A percentile compares a stretch with the other conserved stretches of the same genome.
Conservation (phyloP, 768 basidiomycete genomes). For the Psilocybe subaeruginosa region DNA sequence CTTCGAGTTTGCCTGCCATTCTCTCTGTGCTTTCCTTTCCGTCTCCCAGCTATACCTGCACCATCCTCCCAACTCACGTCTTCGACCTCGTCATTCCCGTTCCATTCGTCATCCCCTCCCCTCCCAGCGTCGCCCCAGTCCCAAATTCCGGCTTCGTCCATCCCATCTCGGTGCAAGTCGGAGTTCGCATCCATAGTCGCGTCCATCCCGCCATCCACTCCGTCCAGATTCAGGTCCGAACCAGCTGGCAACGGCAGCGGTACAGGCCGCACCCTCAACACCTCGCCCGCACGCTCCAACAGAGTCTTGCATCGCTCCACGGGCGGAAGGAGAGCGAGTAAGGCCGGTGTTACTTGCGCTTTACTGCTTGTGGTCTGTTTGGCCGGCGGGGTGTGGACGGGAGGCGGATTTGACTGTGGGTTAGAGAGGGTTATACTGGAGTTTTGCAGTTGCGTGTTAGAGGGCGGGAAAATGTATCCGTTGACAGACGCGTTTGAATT, state of each 20-base stretch:
- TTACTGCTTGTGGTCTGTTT: conserved; percentile 6
- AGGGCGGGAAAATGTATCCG: neutral
- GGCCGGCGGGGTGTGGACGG: neutral
- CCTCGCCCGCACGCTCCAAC: conserved; percentile 26
- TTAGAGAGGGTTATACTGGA: neutral
- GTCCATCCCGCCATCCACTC: neutral
- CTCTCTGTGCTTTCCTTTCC: neutral
- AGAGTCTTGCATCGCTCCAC: conserved; percentile 27
- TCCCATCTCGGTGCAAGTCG: neutral
- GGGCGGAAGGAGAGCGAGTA: conserved; percentile 38
- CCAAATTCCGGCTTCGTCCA: neutral
- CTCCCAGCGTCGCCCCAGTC: neutral
- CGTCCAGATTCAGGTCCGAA: neutral
- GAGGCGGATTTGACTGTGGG: neutral
- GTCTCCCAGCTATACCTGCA: neutral
- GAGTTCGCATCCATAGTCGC: neutral
- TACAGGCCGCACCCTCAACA: conserved; percentile 27
- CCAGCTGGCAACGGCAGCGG: conserved; percentile 14
- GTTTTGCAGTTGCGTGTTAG: neutral
- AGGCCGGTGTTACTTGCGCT: conserved; percentile 33
- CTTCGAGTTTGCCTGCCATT: neutral
- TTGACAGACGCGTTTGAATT: neutral
- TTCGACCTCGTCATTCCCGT: neutral
- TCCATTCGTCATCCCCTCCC: neutral
- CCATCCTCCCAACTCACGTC: neutral